Evolutionary conservation across 202 grass and related monocot genomes (phyloP), one percentile per base, ranked within the genome.

Genomic region (Zizania palustris): DNA sequence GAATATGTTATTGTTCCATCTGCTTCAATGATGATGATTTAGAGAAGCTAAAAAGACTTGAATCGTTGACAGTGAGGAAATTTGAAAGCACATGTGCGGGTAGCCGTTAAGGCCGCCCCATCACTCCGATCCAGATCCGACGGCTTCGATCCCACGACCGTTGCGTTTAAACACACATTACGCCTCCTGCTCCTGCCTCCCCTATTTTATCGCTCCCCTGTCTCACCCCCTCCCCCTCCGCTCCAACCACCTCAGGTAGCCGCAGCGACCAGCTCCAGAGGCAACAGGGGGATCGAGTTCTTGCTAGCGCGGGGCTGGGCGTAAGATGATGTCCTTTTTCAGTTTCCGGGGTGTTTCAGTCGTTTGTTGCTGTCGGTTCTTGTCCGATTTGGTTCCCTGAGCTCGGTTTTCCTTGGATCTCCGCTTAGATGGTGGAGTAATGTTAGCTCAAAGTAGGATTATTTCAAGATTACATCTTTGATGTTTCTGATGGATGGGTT

Each of bases 121-220:
- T 16, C 33, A 9, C 28, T 8, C 9, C 16, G 78, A 80, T 75
- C 38, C 11, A 8, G 20, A 80, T 88, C 76, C 0, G 70, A 75
- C 76, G 86, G 76, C 9, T 0, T 0, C 0, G 0, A 71, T 84
- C 71, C 5, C 3, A 51, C 34, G 81, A 88, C 86, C 86, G 86
- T 88, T 88, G 86, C 48, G 21, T 75, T 75, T 58, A 43, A 71
- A 75, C 56, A 18, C 28, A 35, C 16, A 28, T 43, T 18, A 63
- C 61, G 61, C 12, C 61, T 18, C 4, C 38, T 56, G 16, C 3
- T 9, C 62, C 55, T 40, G 49, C 20, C 54, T 35, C 36, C 6
- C 84, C 84, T 87, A 82, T 82, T 87, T 82, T 87, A 77, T 82
- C 66, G 62, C 78, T 54, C 49, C 64, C 18, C 13, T 71, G 65